A percentile compares a stretch with the other conserved stretches of the same genome.
Conservation (phyloP, 352 stramenopile genomes). For the Phytophthora ramorum region DNA sequence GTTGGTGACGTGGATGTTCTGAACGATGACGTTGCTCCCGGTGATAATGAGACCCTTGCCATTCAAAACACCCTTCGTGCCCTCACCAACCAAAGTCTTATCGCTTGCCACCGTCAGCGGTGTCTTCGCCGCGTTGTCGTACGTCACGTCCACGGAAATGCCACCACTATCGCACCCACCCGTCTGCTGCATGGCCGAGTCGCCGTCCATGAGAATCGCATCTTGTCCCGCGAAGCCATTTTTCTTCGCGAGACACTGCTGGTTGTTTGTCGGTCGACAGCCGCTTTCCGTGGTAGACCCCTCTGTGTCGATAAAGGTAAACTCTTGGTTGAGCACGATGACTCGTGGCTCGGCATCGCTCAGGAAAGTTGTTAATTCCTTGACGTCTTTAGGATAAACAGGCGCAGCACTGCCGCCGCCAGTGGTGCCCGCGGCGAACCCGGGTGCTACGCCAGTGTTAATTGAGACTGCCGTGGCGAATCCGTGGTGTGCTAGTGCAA, state of each 20-base stretch:
- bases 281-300: conserved; percentile 27
- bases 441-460: conserved; percentile 20
- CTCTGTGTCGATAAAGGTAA: conserved; percentile 36
- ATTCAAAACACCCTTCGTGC: conserved; percentile 37
- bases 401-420: conserved; percentile 28
- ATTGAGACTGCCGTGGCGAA: conserved; percentile 11
- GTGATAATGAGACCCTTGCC: conserved; percentile 36
- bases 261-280: conserved; percentile 27
- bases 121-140: conserved; percentile 29
- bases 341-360: conserved; percentile 29
- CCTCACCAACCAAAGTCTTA: conserved; percentile 39
- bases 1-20: conserved; percentile 48
- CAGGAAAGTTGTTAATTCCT: conserved; percentile 29
- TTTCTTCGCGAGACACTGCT: conserved; percentile 44
- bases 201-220: conserved; percentile 32
- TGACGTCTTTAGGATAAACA: conserved; percentile 29
- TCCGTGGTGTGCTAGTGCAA: conserved; percentile 10
- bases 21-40: conserved; percentile 42
- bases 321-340: conserved; percentile 39
- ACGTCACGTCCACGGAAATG: conserved; percentile 25
- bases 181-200: conserved; percentile 30
- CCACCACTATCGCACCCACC: conserved; percentile 26
- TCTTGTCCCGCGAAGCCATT: conserved; percentile 49
- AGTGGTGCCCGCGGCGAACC: conserved; percentile 35
- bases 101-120: conserved; percentile 23